Base-by-base conservation (phyloP, 495 filamentous ascomycete genomes). In the Bathelium albidoporum region DNA sequence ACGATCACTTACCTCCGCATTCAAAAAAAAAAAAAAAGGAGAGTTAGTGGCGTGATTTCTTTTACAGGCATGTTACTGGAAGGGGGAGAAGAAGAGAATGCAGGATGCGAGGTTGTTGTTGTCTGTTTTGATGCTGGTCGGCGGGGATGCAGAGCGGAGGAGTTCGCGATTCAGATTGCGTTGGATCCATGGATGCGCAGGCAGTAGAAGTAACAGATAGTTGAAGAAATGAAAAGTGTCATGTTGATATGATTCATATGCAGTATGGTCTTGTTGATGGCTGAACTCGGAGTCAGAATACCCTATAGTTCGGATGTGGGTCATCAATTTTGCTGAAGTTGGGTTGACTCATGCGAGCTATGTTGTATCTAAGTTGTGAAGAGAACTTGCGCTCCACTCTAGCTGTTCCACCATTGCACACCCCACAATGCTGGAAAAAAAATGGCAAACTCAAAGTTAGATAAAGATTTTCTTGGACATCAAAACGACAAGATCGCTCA, bases 391-490 rank as follows among this genome's bases (percentile, higher is more conserved):
- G 34, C 5, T 39, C 34, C 34, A 39, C 34, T n/a, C n/a, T n/a
- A n/a, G n/a, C n/a, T n/a, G n/a, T n/a, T n/a, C n/a, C n/a, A n/a
- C n/a, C n/a, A n/a, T n/a, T n/a, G n/a, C n/a, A n/a, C n/a, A n/a
- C n/a, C n/a, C n/a, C n/a, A n/a, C n/a, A n/a, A n/a, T n/a, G n/a
- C n/a, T n/a, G n/a, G n/a, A n/a, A n/a, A n/a, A n/a, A n/a, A n/a
- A n/a, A 86, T 87, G 84, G 84, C 85, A 32, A 87, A 87, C 69
- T 87, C 85, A 64, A 87, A 81, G 83, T 85, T 77, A 61, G 63
- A 49, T 36, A 59, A 11, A 28, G 22, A n/a, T 2, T 34, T 41
- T 58, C 45, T 45, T 41, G 7, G 7, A 14, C 20, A 44, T 69
- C 77, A 73, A 75, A 32, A 7, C 10, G n/a, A 43, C 7, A 16